Conservation (phyloP, 2,329 filamentous ascomycete species). For the Phialemoniopsis sp. region DNA sequence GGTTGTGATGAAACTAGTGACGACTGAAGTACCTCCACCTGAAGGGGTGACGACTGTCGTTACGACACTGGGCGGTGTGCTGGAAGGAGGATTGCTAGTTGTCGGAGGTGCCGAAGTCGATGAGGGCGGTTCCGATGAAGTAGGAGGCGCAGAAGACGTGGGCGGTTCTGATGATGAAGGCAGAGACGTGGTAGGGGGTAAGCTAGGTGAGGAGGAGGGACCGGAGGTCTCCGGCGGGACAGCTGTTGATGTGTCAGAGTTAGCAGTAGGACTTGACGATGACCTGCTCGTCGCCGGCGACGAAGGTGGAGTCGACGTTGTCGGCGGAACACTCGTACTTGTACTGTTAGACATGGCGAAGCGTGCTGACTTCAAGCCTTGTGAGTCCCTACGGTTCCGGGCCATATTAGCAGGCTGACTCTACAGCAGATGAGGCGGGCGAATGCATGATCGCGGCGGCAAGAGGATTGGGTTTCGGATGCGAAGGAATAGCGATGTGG, state of each 20-base stretch:
- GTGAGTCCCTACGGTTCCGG: slow-evolving; percentile 14
- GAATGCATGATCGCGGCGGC: too few species aligned
- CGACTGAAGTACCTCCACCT: slow-evolving; percentile 6
- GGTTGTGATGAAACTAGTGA: slow-evolving; percentile 13
- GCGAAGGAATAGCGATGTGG: too few species aligned
- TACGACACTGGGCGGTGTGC: slow-evolving; percentile 30
- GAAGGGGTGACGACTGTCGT: slow-evolving; percentile 45
- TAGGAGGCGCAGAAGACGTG: slow-evolving; percentile 7
- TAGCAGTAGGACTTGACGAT: slow-evolving; percentile 7
- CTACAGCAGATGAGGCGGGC: too few species aligned
- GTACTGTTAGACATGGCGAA: slow-evolving; percentile 24
- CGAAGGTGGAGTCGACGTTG: slow-evolving; percentile 5
- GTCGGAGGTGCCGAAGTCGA: slow-evolving; percentile 6
- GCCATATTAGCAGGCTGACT: slow-evolving; percentile 18
- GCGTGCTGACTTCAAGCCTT: slow-evolving; percentile 16
- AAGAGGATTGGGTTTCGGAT: too few species aligned
- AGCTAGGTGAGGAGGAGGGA: slow-evolving; percentile 5
- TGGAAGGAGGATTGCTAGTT: slow-evolving; percentile 14
- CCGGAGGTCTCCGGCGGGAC: slow-evolving; percentile 3
- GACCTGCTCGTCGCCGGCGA: slow-evolving; percentile 6
- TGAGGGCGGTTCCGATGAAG: slow-evolving; percentile 1
- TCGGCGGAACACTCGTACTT: slow-evolving; percentile 12
- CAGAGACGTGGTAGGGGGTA: slow-evolving; percentile 4
- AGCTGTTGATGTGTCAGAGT: slow-evolving; percentile 9
- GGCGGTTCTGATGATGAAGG: neutral